Base-by-base conservation (phyloP, 2,329 filamentous ascomycete species). In the Cercospora brassicicola region DNA sequence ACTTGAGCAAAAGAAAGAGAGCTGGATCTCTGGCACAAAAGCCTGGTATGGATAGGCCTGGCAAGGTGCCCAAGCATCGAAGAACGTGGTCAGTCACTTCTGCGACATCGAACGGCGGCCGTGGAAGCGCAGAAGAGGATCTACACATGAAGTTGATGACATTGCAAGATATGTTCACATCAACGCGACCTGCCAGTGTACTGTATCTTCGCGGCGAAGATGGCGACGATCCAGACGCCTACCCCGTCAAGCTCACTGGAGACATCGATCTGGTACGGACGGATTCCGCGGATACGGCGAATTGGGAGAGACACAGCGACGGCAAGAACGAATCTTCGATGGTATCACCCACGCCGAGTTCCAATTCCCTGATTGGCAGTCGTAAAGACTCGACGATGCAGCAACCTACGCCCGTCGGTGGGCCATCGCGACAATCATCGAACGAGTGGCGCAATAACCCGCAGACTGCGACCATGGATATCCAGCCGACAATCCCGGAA, bases 51-150 rank as follows among this genome's bases (percentile, higher is more conserved):
- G 76, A 79, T 55, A 74, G 92, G 65, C 89, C 91, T 2, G 91
- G 91, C n/a, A 97, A 97, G 79, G 87, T 91, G 0, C 87, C 88
- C 26, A 97, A 97, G 79, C 93, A 97, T 81, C 96, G 96, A 80
- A 86, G 94, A 67, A 96, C 93, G 0, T 97, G 94, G 93, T 97
- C 94, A 9, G 92, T 96, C 86, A 94, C 93, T 26, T 97, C 94
- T 5, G 82, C 82, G 33, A 81, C 80, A 39, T 83, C 84, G 6
- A 74, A 77, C 53, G 79, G 78, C 61, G 77, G 83, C 57, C 78
- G 82, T 53, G 77, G 79, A 13, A 79, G 82, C 57, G 82, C 82
- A 2, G 83, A 85, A 76, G 92, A 95, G 74, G 92, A 95, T 75
- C 79, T 94, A 26, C 90, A 93, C 74, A 87, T 87, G 79, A 94